Evolutionary conservation across 2,329 filamentous ascomycete genomes (phyloP), one percentile per base, ranked within the genome.

Genomic region (Rhexocercosporidium sp.): DNA sequence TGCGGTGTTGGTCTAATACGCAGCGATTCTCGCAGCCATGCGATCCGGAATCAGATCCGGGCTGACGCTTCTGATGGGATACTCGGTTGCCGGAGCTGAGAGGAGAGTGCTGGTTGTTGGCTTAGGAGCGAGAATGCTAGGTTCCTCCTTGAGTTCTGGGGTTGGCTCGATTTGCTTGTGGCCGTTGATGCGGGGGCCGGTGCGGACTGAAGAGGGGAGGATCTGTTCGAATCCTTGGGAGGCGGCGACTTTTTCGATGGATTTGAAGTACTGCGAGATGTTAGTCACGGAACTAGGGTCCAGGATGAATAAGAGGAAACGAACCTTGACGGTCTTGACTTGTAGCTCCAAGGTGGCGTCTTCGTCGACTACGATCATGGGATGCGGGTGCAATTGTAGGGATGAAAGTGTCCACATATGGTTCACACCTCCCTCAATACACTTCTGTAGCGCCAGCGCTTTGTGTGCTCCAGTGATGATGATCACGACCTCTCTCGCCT

Each of bases 331-430:
- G 0, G 90, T 92, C 82, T 92, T 92, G 69, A 92, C 90, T 77
- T 90, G 89, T 61, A 92, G 81, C 77, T 92, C 90, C 16, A 91
- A 81, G 1, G 90, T 92, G 18, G 90, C 90, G 76, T 95, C 92
- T 74, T 95, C 92, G 74, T 96, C 93, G 54, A 91, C 92, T 11
- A 95, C 92, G 71, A 96, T 89, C 84, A 96, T 88, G 62, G 92
- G 90, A 74, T 94, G 90, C 3, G 88, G 90, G 78, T 96, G 93
- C 70, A 95, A 82, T 78, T 96, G 93, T 49, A 96, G 83, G 64
- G 88, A 89, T 9, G 92, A 95, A 7, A 96, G 84, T 0, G 93
- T 95, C 92, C 93, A 96, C 91, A 95, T 95, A 81, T 96, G 93
- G 78, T 94, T 95, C 69, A 96, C 87, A 34, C 90, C 91, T 65